Conservation (phyloP, 305 asterid genomes). For the Fraxinus ornus region DNA sequence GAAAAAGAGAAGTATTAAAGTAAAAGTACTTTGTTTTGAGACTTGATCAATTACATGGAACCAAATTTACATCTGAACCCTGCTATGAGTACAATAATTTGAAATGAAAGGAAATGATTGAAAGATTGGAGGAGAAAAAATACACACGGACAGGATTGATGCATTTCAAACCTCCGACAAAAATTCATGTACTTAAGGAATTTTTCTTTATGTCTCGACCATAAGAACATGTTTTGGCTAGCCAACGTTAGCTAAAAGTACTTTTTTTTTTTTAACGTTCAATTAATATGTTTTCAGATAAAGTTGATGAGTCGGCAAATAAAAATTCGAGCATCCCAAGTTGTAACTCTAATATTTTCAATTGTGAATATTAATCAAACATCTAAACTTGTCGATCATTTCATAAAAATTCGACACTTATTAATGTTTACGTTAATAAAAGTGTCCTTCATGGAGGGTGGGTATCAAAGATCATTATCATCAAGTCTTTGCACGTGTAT, state of each 20-base stretch:
- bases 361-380: neutral
- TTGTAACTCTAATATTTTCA: neutral
- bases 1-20: neutral
- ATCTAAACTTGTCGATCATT: neutral
- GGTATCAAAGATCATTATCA: conserved; percentile 11
- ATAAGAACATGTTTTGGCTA: neutral
- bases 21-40: neutral
- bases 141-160: too few relatives aligned
- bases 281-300: neutral
- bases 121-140: too few relatives aligned
- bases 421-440: neutral
- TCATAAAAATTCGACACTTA: neutral
- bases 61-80: neutral
- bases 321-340: neutral
- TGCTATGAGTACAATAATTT: too few relatives aligned
- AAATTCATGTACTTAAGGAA: too few relatives aligned
- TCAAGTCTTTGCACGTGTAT: conserved; percentile 35
- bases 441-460: neutral
- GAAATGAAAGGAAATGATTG: too few relatives aligned
- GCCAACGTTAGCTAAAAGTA: neutral
- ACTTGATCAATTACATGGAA: neutral
- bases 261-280: neutral
- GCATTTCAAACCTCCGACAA: too few relatives aligned
- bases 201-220: neutral
- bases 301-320: neutral